A percentile compares a stretch with the other conserved stretches of the same genome.
Evolutionary conservation across 805 yeast species (phyloP).

Genomic region (Komagataella pseudopastoris): DNA sequence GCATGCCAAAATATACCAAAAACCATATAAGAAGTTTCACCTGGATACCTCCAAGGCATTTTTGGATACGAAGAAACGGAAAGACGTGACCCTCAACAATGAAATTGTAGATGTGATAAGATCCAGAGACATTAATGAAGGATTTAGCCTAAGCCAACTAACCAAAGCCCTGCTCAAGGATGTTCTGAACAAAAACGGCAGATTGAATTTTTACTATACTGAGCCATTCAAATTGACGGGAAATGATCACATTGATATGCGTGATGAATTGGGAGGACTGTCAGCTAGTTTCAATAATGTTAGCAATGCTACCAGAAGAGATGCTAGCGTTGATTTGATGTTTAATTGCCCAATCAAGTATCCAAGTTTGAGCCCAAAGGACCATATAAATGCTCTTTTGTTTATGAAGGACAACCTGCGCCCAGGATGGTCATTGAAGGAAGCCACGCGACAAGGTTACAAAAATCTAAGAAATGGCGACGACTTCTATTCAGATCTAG

Average conservation of each 20-base stretch:
- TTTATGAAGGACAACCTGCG: background rate
- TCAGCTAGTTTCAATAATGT: background rate
- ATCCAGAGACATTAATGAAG: background rate
- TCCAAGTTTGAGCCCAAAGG: background rate
- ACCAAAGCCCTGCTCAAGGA: background rate
- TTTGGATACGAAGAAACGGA: background rate
- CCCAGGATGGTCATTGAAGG: background rate
- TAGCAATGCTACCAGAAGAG: background rate
- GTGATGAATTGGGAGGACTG: background rate
- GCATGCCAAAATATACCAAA: background rate
- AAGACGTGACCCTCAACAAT: no score
- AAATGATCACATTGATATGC: background rate
- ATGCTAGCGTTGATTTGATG: background rate
- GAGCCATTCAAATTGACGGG: background rate
- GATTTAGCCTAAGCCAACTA: background rate
- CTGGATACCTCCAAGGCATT: background rate
- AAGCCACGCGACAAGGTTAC: background rate
- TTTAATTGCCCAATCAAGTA: background rate
- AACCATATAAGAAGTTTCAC: background rate
- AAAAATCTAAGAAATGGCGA: background rate
- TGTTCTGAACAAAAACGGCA: background rate
- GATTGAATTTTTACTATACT: background rate
- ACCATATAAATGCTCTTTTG: background rate
- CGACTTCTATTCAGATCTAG: background rate
- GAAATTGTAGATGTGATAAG: background rate